A percentile compares a stretch with the other conserved stretches of the same genome.
Conservation (phyloP, 495 filamentous ascomycete genomes). For the Aspergillus ellipticus region DNA sequence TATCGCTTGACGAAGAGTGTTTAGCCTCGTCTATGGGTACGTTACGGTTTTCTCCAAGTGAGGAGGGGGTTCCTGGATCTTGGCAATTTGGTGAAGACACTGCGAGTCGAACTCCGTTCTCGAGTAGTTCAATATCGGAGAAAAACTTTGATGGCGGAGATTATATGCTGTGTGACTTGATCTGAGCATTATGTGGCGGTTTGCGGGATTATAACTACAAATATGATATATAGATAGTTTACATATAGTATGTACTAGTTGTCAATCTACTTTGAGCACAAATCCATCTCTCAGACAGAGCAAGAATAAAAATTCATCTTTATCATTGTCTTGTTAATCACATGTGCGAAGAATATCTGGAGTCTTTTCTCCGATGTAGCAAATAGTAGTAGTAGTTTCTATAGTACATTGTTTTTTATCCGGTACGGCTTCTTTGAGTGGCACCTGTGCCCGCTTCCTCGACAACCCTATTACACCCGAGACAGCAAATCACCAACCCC, state of each 20-base stretch:
- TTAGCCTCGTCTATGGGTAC: background rate
- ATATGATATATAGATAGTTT: background rate
- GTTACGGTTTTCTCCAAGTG: background rate
- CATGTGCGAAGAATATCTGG: no score
- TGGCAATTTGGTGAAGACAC: background rate
- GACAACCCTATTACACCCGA: no score
- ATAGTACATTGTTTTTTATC: no score
- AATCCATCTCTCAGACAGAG: background rate
- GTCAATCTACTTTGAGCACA: no score
- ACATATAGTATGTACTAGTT: no score
- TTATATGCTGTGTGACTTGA: conserved; percentile 10
- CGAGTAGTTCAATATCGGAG: background rate
- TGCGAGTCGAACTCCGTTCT: background rate
- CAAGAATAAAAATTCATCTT: no score
- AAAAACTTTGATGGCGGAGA: background rate
- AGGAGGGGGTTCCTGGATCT: no score
- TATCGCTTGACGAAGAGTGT: background rate
- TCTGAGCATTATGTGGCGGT: background rate
- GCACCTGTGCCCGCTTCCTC: no score
- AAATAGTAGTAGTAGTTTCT: no score
- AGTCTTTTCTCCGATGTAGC: no score
- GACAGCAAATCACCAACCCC: background rate
- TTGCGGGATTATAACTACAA: background rate
- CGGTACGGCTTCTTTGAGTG: no score
- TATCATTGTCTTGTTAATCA: background rate